Percentiles rank a stretch among this genome's conserved stretches.
Evolutionary conservation across 2,329 filamentous ascomycete species (phyloP).

Genomic region (Penicillium sp.): DNA sequence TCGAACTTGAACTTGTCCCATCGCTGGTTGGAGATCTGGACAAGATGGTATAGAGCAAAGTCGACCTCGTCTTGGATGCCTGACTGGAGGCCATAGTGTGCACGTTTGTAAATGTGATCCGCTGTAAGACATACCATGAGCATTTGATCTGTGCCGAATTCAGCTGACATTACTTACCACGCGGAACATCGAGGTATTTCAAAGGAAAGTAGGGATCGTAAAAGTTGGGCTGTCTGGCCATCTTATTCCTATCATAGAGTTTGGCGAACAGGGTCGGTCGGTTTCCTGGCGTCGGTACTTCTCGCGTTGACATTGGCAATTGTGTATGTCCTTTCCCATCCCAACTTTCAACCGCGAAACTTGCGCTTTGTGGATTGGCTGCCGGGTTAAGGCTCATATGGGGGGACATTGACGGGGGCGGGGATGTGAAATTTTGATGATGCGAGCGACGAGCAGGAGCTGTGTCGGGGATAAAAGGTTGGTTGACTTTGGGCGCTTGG

Average conservation of each 20-base stretch:
- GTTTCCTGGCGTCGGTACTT: constrained; percentile 43
- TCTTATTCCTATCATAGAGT: constrained; percentile 27
- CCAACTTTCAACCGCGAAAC: constrained; percentile 33
- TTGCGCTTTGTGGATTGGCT: constrained; percentile 29
- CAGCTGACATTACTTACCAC: constrained; percentile 26
- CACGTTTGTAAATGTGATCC: constrained; percentile 77
- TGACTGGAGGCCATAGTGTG: constrained; percentile 76
- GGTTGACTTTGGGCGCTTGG: constrained; percentile 38
- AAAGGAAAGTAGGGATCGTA: constrained; percentile 39
- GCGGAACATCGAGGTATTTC: constrained; percentile 34
- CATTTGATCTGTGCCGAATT: background rate
- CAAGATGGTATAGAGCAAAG: constrained; percentile 88
- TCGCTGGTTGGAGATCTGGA: constrained; percentile 91
- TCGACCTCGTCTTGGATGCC: constrained; percentile 74
- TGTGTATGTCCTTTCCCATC: constrained; percentile 36
- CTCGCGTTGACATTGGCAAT: constrained; percentile 39
- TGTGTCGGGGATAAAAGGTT: constrained; percentile 40
- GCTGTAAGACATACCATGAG: constrained; percentile 26
- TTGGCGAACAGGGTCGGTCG: constrained; percentile 36
- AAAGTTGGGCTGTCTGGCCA: constrained; percentile 34
- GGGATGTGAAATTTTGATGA: constrained; percentile 29
- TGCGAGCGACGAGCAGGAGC: constrained; percentile 35
- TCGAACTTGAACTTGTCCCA: constrained; percentile 96
- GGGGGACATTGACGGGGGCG: constrained; percentile 29
- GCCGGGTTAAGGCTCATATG: constrained; percentile 28